A percentile compares a stretch with the other conserved stretches of the same genome.
phyloP scores from a whole-genome alignment of 2,329 filamentous ascomycete species.

The Alternaria alternata region DNA sequence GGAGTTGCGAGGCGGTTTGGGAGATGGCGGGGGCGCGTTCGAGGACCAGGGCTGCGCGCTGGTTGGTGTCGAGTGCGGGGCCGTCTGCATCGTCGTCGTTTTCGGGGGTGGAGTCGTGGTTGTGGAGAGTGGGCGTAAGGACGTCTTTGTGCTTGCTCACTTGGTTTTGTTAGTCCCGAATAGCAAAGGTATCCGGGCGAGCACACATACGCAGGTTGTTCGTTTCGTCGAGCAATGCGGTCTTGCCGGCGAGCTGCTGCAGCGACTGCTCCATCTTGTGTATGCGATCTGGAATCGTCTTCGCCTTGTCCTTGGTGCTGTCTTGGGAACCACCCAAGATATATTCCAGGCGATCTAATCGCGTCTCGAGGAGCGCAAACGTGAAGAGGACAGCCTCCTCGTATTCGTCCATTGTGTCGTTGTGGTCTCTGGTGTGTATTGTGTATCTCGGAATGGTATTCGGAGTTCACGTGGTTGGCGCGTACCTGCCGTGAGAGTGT shows the following conservation, averaged over 20 bases:
- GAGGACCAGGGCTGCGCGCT: slow-evolving; percentile 52
- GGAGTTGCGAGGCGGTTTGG: slow-evolving; percentile 54
- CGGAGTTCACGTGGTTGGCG: slow-evolving; percentile 19
- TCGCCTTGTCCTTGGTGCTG: slow-evolving; percentile 31
- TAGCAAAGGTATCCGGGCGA: neutral
- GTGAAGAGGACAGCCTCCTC: slow-evolving; percentile 54
- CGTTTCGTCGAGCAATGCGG: slow-evolving; percentile 51
- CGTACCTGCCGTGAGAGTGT: slow-evolving; percentile 21
- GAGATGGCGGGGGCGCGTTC: slow-evolving; percentile 55
- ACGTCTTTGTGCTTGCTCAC: slow-evolving; percentile 53
- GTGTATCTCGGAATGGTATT: neutral
- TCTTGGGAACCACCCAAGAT: slow-evolving; percentile 48
- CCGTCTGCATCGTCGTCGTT: slow-evolving; percentile 5
- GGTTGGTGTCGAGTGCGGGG: slow-evolving; percentile 29
- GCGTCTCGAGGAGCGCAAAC: slow-evolving; percentile 55
- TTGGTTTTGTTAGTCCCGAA: slow-evolving; percentile 39
- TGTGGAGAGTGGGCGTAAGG: slow-evolving; percentile 27
- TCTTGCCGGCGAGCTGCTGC: slow-evolving; percentile 51
- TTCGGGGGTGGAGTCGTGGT: slow-evolving; percentile 9
- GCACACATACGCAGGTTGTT: slow-evolving; percentile 47
- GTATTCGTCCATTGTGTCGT: slow-evolving; percentile 46
- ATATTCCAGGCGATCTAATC: slow-evolving; percentile 56
- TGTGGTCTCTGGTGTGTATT: neutral
- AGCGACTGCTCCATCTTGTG: slow-evolving; percentile 49
- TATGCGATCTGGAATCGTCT: slow-evolving; percentile 46